A percentile compares a stretch with the other conserved stretches of the same genome.
phyloP scores from a whole-genome alignment of 2,329 filamentous ascomycete genomes.

The Aspergillus floridensis region DNA sequence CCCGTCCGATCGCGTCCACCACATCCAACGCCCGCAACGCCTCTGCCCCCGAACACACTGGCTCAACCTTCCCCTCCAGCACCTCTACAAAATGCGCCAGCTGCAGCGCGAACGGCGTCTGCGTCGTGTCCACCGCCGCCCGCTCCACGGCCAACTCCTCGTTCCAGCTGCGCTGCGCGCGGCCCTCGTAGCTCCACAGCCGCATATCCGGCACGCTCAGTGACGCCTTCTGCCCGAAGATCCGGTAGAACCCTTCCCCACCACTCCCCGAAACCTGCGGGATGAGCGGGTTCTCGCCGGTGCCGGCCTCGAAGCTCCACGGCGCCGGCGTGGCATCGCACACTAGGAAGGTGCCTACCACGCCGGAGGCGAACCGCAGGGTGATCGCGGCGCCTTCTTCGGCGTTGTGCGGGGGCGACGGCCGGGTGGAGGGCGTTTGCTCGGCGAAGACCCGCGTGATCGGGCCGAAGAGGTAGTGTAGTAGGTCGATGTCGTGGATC shows the following conservation, averaged over 20 bases:
- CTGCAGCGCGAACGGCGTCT: constrained; percentile 54
- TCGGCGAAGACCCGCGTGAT: constrained; percentile 54
- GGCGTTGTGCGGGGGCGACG: constrained; percentile 39
- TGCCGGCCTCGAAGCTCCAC: constrained; percentile 57
- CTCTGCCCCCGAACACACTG: background rate
- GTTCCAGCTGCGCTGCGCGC: constrained; percentile 45
- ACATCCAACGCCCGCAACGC: background rate
- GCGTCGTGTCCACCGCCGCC: constrained; percentile 26
- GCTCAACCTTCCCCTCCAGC: constrained; percentile 32
- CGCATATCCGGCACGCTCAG: constrained; percentile 55
- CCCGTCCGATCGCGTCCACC: background rate
- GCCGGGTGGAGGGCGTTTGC: constrained; percentile 35
- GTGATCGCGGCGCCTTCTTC: constrained; percentile 59
- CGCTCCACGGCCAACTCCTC: constrained; percentile 34
- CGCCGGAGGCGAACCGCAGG: constrained; percentile 53
- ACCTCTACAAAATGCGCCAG: constrained; percentile 53
- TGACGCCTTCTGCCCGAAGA: constrained; percentile 53
- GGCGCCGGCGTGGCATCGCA: constrained; percentile 53
- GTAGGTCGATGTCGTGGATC: constrained; percentile 60
- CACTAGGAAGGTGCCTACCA: constrained; percentile 57
- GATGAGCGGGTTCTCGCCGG: constrained; percentile 58
- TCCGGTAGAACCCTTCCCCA: constrained; percentile 50
- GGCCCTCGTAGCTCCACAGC: constrained; percentile 46
- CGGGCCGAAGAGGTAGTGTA: constrained; percentile 57
- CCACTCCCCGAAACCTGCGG: constrained; percentile 33